phyloP scores from a whole-genome alignment of 1,284 basidiomycete species.

The Austroboletus olivaceoglutinosus region DNA sequence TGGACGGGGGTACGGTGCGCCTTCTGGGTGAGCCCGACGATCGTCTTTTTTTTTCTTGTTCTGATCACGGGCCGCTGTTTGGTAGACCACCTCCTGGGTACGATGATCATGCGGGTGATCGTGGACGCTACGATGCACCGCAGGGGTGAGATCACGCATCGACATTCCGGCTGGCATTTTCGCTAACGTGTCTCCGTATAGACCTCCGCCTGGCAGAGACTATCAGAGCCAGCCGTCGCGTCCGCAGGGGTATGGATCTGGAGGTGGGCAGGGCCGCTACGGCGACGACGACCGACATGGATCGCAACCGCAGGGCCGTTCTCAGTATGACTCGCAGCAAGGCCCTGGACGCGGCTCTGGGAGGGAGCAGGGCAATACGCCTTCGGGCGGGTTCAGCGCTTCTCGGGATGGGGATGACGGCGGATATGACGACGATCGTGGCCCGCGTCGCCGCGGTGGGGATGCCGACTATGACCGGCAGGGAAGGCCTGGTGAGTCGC shows the following conservation, averaged over 20 bases:
- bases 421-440: conserved; percentile 4
- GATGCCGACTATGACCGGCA: conserved; percentile 20
- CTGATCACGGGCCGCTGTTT: background rate
- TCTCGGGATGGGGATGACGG: conserved; percentile 11
- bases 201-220: conserved; percentile 15
- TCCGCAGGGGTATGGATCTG: conserved; percentile 6
- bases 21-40: background rate
- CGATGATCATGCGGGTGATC: too few species aligned
- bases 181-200: conserved; percentile 1
- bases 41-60: background rate
- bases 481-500: conserved; percentile 9
- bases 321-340: conserved; percentile 9
- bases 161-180: background rate
- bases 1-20: conserved; percentile 1
- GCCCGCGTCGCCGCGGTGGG: conserved; percentile 16
- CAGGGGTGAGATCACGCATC: conserved; percentile 13
- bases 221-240: conserved; percentile 9
- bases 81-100: too few species aligned
- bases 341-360: conserved; percentile 4
- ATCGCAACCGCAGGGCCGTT: conserved; percentile 6
- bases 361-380: conserved; percentile 12
- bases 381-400: conserved; percentile 21
- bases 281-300: conserved; percentile 12
- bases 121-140: conserved; percentile 20
- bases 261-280: conserved; percentile 2